Evolutionary conservation across 2,329 filamentous ascomycete species (phyloP).

Genomic region (Tolypocladium paradoxum): DNA sequence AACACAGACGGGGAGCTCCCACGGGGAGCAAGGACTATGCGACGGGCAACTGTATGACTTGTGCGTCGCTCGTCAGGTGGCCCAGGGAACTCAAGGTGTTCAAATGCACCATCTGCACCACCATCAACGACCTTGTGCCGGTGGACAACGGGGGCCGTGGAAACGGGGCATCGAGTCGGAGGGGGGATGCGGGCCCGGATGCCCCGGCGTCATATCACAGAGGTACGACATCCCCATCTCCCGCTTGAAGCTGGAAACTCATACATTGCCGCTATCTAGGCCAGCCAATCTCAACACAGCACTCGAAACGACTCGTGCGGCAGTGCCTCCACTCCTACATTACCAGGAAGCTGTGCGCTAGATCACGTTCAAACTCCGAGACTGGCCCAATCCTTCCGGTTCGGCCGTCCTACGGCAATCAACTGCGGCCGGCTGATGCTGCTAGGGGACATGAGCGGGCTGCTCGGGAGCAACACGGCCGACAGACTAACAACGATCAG

Average conservation of each 20-base stretch:
- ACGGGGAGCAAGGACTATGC: slow-evolving; percentile 44
- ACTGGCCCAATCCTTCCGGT: slow-evolving; percentile 1
- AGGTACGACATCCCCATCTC: slow-evolving; percentile 2
- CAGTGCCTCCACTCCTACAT: slow-evolving; percentile 23
- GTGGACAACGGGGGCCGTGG: slow-evolving; percentile 11
- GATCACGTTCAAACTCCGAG: slow-evolving; percentile 2
- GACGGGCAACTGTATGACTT: slow-evolving; percentile 75
- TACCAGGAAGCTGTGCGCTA: slow-evolving; percentile 12
- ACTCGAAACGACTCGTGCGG: slow-evolving; percentile 20
- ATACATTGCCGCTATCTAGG: slow-evolving; percentile 7
- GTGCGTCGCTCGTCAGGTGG: slow-evolving; percentile 71
- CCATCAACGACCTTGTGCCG: slow-evolving; percentile 63
- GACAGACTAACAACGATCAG: neutral
- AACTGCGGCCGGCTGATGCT: slow-evolving; percentile 1
- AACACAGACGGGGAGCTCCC: slow-evolving; percentile 21
- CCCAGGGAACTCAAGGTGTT: slow-evolving; percentile 63
- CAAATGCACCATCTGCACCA: slow-evolving; percentile 73
- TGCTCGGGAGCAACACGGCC: neutral
- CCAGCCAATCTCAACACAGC: slow-evolving; percentile 21
- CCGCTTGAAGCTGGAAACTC: neutral
- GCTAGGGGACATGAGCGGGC: neutral
- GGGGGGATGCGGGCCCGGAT: slow-evolving; percentile 11
- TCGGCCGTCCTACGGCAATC: slow-evolving; percentile 5
- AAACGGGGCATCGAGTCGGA: slow-evolving; percentile 9
- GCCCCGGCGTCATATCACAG: neutral